Base-by-base conservation (phyloP, 1,284 basidiomycete genomes). In the Cryptococcus hybrid region DNA sequence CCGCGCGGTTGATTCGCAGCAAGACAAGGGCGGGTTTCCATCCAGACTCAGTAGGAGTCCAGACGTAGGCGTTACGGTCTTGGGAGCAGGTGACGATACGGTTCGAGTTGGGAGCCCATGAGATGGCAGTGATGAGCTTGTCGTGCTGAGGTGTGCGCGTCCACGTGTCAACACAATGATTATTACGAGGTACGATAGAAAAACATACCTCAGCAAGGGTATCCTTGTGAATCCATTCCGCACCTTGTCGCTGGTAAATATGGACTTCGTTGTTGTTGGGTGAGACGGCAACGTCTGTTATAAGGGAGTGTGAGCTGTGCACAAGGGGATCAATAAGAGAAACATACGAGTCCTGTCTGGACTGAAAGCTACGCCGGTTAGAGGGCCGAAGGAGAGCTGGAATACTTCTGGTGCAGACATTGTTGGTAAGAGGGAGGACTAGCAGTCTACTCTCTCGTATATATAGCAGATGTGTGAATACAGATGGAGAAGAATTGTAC, bases 11-110 rank as follows among this genome's bases (percentile, higher is more conserved):
- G 81, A 99, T 87, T 56, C 95, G 85, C 54, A 99, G 83, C 49
- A 99, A 78, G 11, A 99, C 96, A n/a, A 99, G 83, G 0, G 94
- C 97, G 2, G 96, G 96, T 79, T 95, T 95, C 96, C 96, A 99
- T 4, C 87, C 82, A 67, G 91, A 87, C 24, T 84, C 81, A 12
- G 85, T 86, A 66, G 89, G 87, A 55, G 90, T 87, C 96, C 96
- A 99, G 36, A 99, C 96, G 74, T 99, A 99, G 11, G 96, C 96
- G 75, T 99, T 99, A 51, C 96, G 84, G 76, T 99, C 96, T 78
- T 99, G 95, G 34, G 95, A 94, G 68, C 93, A 92, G 9, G 95
- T 98, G 38, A 99, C 96, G 79, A 99, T 94, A 47, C 92, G 88
- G 80, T 99, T 98, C 51, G 94, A 90, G 67, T 85, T 84, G 7